Base-by-base conservation (phyloP, 106 monocot genomes). In the Dactylorhiza incarnata region DNA sequence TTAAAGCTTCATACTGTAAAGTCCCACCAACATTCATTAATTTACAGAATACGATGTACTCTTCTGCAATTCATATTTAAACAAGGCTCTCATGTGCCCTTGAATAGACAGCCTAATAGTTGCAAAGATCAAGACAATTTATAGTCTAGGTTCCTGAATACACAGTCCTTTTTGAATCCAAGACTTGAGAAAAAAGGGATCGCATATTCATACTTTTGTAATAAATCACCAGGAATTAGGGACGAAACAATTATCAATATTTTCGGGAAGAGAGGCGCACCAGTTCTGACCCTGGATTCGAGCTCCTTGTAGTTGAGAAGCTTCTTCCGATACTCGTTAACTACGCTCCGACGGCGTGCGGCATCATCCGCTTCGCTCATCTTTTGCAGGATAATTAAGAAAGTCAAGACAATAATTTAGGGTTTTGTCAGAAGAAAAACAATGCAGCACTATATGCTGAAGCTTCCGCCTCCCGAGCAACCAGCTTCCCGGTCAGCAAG, bases 291-390 rank as follows among this genome's bases (percentile, higher is more conserved):
- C 71, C 78, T 53, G 56, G 78, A 54, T 51, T 78, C 71, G 12
- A 70, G 70, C 71, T 78, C 78, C 78, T 78, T 78, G 56, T 78
- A 78, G 45, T 71, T 44, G 14, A 78, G 78, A 16, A 78, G 78
- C 78, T 78, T 78, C 45, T 78, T 78, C 6, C 78, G 52, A 66
- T 78, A 78, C 22, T 78, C 78, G 29, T 50, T 71, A 9, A 47
- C 54, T 45, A 71, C 78, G 56, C 20, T 47, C 11, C 78, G 78
- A 49, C 78, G 78, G 44, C 78, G 78, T 48, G 45, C 19, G 56
- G 77, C 52, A 16, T 72, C 61, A 4, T 78, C 78, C 20, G 43
- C 70, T 23, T 45, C 78, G 24, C 7, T 72, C 72, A 72, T 72
- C 72, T 69, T 46, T n/a, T 66, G 12, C 13, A 13, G 17, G 7